A percentile compares a stretch with the other conserved stretches of the same genome.
Evolutionary conservation across 306 rosid species (phyloP).

Genomic region (Astragalus glycyphyllos): DNA sequence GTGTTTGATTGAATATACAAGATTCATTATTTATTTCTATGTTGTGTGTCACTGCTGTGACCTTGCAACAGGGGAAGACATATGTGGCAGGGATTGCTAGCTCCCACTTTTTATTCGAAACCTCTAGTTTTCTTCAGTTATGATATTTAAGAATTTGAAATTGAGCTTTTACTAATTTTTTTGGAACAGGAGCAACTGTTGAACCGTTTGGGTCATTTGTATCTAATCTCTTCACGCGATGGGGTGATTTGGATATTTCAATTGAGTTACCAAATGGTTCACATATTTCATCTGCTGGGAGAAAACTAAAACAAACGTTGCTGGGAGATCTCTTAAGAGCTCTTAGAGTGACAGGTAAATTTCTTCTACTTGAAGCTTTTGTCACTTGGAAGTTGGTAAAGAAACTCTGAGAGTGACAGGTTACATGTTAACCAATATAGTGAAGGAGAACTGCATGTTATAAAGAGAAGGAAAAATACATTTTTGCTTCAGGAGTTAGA

Average conservation of each 20-base stretch:
- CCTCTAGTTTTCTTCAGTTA: conserved; percentile 14
- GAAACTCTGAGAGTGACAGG: neutral
- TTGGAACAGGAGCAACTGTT: conserved; percentile 81
- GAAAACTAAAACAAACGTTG: conserved; percentile 60
- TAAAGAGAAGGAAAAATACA: neutral
- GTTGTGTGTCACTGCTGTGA: conserved; percentile 20
- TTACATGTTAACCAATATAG: conserved; percentile 29
- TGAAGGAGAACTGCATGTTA: neutral
- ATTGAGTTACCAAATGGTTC: conserved; percentile 70
- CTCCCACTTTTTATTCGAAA: conserved; percentile 15
- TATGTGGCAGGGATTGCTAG: conserved; percentile 4
- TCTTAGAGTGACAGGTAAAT: conserved; percentile 66
- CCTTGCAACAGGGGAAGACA: neutral
- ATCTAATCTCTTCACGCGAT: conserved; percentile 73
- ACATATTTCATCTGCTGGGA: conserved; percentile 63
- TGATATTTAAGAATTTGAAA: conserved; percentile 36
- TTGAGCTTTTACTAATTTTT: conserved; percentile 37
- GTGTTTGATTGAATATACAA: too few relatives aligned
- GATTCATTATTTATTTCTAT: neutral
- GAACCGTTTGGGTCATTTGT: conserved; percentile 97
- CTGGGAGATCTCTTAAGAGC: conserved; percentile 59
- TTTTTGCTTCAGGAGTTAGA: conserved; percentile 17
- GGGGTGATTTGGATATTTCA: conserved; percentile 96
- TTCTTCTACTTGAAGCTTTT: conserved; percentile 42
- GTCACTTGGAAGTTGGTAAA: conserved; percentile 22